Conservation (phyloP, 1,284 basidiomycete genomes). For the Ganoderma sinense region DNA sequence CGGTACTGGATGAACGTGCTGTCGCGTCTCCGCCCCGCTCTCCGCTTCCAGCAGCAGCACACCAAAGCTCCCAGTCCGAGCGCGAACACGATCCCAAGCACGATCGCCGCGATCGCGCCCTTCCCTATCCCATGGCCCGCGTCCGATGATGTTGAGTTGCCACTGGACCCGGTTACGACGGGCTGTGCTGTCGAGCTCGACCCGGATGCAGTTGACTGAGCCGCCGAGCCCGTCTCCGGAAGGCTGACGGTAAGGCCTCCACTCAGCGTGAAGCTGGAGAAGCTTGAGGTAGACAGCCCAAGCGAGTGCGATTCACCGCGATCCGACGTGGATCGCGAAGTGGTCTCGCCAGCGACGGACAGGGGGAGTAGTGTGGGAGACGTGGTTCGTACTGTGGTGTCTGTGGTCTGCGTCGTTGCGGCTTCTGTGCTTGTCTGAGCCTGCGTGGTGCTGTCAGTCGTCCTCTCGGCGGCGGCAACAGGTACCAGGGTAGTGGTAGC, state of each 20-base stretch:
- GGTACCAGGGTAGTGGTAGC: not conserved
- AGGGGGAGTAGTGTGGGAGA: not conserved
- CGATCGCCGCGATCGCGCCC: conserved; percentile 22
- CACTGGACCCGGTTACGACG: not conserved
- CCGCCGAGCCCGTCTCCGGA: not conserved
- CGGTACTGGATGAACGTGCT: not conserved
- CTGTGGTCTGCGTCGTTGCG: not conserved
- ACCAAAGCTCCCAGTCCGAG: conserved; percentile 4
- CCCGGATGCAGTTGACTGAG: not conserved
- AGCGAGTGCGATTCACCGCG: not conserved
- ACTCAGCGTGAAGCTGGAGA: not conserved
- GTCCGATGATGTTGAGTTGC: not conserved
- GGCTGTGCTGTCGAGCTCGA: not conserved
- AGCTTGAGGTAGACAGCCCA: not conserved
- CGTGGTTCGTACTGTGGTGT: not conserved
- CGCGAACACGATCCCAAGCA: conserved; percentile 8
- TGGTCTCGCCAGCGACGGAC: not conserved
- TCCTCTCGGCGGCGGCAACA: not conserved
- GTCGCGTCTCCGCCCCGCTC: not conserved
- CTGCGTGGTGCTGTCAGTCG: not conserved
- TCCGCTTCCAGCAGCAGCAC: conserved; percentile 11
- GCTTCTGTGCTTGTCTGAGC: not conserved
- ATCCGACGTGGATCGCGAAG: not conserved
- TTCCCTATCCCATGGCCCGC: not conserved
- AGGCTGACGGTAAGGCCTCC: not conserved